Evolutionary conservation across 2,329 filamentous ascomycete genomes (phyloP), one percentile per base, ranked within the genome.

Genomic region (Paraphoma chrysanthemicola): DNA sequence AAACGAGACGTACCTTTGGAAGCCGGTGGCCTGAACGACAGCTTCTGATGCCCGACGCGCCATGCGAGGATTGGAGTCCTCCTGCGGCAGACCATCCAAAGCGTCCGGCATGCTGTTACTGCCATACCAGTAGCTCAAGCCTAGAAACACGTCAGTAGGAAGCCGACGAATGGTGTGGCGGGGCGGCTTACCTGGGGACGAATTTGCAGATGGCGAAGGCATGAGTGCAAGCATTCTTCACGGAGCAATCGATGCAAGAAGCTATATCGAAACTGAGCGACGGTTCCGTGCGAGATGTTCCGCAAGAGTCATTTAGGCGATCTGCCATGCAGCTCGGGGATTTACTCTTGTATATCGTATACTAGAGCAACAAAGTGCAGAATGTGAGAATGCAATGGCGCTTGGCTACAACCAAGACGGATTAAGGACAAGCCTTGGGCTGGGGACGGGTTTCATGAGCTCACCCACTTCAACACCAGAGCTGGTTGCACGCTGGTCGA

Each of bases 201-300:
- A 69, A 54, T 73, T 71, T 59, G 67, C 63, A 42, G 70, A 64
- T 64, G 71, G 70, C 59, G 71, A 62, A 72, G 71, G 68, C 73
- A 75, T 76, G 70, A 72, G 64, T 66, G 70, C 72, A 55, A 75
- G 65, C 73, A 76, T 76, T 70, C 69, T 71, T 59, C 62, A 56
- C 44, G 60, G 46, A 16, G 47, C 28, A 59, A 57, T 63, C 62
- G 60, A 59, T 57, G 51, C 55, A 59, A 62, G 63, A 57, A 56
- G 53, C 54, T 68, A 64, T 66, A 63, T 65, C 54, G 54, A 55
- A 51, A 51, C 50, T 56, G 57, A 53, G 60, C 62, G 53, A 62
- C 53, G 52, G 52, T 60, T 49, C 59, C 63, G 57, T 53, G 65
- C 53, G 59, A 66, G 57, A 51, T 62, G 57, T 64, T 60, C 57